Conservation (phyloP, 108 stramenopile species). For the Nitzschia putrida region DNA sequence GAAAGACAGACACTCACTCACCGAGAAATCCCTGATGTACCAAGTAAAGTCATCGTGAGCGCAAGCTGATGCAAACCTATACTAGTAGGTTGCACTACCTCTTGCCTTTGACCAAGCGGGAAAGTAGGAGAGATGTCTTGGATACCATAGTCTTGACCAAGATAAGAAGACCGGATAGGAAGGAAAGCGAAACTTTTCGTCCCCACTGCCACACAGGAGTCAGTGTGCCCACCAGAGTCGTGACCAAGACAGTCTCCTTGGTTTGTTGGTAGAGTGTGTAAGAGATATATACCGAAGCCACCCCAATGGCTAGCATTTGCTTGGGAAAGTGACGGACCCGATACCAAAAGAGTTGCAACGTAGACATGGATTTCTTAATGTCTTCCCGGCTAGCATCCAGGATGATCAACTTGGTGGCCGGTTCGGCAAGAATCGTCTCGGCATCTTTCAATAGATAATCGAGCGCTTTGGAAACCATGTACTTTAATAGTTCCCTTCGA, state of each 20-base stretch:
- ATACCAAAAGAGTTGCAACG: constrained; percentile 21
- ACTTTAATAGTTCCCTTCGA: neutral
- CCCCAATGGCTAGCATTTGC: neutral
- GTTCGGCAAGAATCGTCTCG: constrained; percentile 15
- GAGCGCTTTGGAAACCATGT: constrained; percentile 18
- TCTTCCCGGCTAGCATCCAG: constrained; percentile 13
- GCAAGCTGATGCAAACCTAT: too few species aligned
- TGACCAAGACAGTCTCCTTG: constrained; percentile 4
- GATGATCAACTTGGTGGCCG: neutral
- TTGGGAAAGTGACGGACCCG: constrained; percentile 6
- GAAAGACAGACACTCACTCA: too few species aligned
- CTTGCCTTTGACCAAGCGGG: neutral
- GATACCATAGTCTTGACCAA: neutral
- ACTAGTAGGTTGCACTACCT: neutral
- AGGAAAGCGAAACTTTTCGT: too few species aligned
- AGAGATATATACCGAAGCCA: neutral
- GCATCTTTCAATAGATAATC: constrained; percentile 16
- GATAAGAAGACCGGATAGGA: neutral
- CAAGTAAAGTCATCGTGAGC: neutral
- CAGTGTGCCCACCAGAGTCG: neutral
- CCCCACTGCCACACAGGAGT: neutral
- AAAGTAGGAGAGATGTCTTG: neutral
- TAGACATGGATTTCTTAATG: constrained; percentile 15
- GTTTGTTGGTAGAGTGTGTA: constrained; percentile 19
- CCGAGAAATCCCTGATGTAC: neutral